phyloP scores from a whole-genome alignment of 2,329 filamentous ascomycete species.

The Stachybotrys echinatus region DNA sequence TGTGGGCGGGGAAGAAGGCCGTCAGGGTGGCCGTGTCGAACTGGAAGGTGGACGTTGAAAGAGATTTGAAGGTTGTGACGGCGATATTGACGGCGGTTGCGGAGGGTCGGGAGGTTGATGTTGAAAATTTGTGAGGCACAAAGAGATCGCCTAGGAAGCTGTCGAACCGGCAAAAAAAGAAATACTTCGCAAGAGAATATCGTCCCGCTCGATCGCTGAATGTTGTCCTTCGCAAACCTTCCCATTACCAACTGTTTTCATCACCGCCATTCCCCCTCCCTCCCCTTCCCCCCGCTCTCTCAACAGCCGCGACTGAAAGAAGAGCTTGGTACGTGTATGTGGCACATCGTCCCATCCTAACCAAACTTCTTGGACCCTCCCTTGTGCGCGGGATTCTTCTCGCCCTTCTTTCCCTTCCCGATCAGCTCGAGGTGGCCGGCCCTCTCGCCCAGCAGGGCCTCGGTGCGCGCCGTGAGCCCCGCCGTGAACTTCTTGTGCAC shows the following conservation, averaged over 20 bases:
- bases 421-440: constrained; percentile 57
- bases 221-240: no score
- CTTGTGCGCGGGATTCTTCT: constrained; percentile 33
- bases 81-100: constrained; percentile 53
- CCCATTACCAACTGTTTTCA: no score
- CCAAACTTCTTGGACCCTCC: constrained; percentile 53
- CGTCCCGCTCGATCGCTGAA: no score
- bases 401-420: constrained; percentile 47
- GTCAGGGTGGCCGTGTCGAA: constrained; percentile 82
- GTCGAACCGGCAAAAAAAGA: background rate
- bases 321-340: no score
- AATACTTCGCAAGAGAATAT: background rate
- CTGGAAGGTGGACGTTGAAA: constrained; percentile 68
- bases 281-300: background rate
- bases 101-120: constrained; percentile 20
- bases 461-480: constrained; percentile 49
- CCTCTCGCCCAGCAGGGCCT: constrained; percentile 52
- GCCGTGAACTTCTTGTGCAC: constrained; percentile 49
- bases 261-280: background rate
- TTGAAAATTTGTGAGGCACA: constrained; percentile 8
- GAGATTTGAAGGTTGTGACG: constrained; percentile 61
- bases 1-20: constrained; percentile 68
- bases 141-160: background rate
- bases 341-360: constrained; percentile 33
- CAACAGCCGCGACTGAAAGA: no score